Base-by-base conservation (phyloP, 1,284 basidiomycete genomes). In the Austroboletus novae-zelandiae region DNA sequence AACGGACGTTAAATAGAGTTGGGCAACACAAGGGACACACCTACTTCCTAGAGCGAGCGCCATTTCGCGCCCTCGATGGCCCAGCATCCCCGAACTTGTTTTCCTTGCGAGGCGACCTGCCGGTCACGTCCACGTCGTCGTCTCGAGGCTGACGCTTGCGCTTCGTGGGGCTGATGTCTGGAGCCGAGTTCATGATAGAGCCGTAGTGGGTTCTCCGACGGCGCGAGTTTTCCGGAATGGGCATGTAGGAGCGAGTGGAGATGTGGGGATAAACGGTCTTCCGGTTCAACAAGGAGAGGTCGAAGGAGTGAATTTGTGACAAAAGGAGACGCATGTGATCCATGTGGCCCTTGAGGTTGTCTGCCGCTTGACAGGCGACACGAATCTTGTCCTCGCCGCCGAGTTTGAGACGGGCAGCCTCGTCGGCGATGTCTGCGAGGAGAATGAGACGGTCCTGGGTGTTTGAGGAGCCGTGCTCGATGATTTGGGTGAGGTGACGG, bases 371-470 rank as follows among this genome's bases (percentile, higher is more conserved):
- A 58, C 89, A 93, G 10, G 94, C 94, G 52, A 98, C 94, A 62
- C 95, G 84, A 67, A 99, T 98, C 79, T 99, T 99, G 83, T 99
- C 96, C 69, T 99, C 97, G 40, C 91, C 93, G 36, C 97, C 97
- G 52, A 95, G 83, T 70, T 94, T 94, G 74, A 98, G 91, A 43
- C 90, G 81, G 37, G 81, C 76, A 0, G 94, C 93, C 70, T 98
- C 95, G 55, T 98, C 94, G 10, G 94, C 93, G 61, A 98, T 94
- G 67, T 97, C 92, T 53, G 86, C 82, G 54, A 99, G 82, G 29
- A 95, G 83, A 73, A 86, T 83, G 47, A 98, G 84, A 36, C 94
- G 83, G 59, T 93, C 83, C 53, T 89, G 85, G 55, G 91, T 90
- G 8, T 83, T 74, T 37, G 78, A 75, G 1, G 71, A 66, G 48